Base-by-base conservation (phyloP, 129 eudicot genomes). In the Centaurea solstitialis region DNA sequence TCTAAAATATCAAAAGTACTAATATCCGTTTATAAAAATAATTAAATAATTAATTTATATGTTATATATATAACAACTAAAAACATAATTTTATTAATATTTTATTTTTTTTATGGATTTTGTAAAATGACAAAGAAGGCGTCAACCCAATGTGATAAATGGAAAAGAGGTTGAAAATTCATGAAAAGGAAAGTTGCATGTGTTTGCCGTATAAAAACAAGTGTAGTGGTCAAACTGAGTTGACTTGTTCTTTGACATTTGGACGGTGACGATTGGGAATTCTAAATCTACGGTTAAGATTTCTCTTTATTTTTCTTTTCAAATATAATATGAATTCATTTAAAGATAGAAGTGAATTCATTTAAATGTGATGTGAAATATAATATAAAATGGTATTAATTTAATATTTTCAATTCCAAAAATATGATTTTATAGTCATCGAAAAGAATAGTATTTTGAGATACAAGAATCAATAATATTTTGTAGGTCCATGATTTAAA, bases 181-280 rank as follows among this genome's bases (percentile, higher is more conserved):
- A 0, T n/a, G 65, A 57, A 57, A 57, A 57, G 65, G 65, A 57
- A 57, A 21, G 65, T 57, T 57, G 65, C 65, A 57, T 57, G 65
- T 57, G 65, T 57, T 57, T n/a, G 65, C 65, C 65, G 65, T 57
- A 57, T 57, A 57, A 57, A n/a, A 57, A n/a, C 65, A 57, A 57
- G 22, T 57, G 2, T 57, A 57, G 9, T 21, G 65, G 65, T 57
- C 65, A 57, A 57, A 57, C 65, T 22, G 65, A 57, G 65, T 57
- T 57, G 65, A 57, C 65, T 57, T 53, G 64, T 53, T 57, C 65
- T 57, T 57, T 57, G 3, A 57, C 5, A 17, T 57, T 57, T 57
- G 65, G 65, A 57, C 65, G 65, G 65, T n/a, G 65, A 1, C n/a
- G 65, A 57, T n/a, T 17, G 65, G 65, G 9, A n/a, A 57, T n/a